Base-by-base conservation (phyloP, 495 filamentous ascomycete species). In the Daldinia vernicosa region DNA sequence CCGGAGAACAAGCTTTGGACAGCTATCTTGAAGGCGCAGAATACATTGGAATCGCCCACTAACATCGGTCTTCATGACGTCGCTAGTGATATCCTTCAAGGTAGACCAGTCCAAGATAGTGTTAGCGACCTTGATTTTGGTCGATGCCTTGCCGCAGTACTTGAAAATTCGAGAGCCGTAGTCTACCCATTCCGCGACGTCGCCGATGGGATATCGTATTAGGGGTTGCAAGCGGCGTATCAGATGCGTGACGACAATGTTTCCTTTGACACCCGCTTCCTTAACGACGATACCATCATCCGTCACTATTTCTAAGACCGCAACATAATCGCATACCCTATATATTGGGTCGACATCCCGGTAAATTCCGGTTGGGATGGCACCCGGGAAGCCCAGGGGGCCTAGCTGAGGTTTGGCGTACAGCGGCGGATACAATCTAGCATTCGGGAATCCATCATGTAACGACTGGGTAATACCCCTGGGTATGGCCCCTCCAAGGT, bases 211-310 rank as follows among this genome's bases (percentile, higher is more conserved):
- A 9, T 58, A 59, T 14, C 63, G 54, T 14, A 66, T 59, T 5
- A 66, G 19, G n/a, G 63, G 63, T 24, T 66, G 63, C 1, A 66
- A 28, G 19, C 63, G 63, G 11, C 63, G 63, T 22, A 52, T 28
- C 0, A 66, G 22, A 39, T 66, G 54, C 2, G 63, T 66, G 27
- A 66, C 27, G 43, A 66, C 33, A 6, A 66, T 9, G 45, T 59
- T 66, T 3, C 63, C 63, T 30, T 52, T 66, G 14, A 59, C 9
- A 22, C 63, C 63, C 0, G 54, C 15, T 27, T 66, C 24, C 15
- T 58, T 59, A 22, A 66, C 59, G 32, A 52, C 32, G 9, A 14
- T 15, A 17, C 63, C 63, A 15, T 60, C 63, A 12, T 60, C 63
- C n/a, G 63, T 14, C 0, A 67, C 45, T n/a, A 67, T 67, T 17